A percentile compares a stretch with the other conserved stretches of the same genome.
Conservation (phyloP, 2,329 filamentous ascomycete genomes). For the Colletotrichum sp. region DNA sequence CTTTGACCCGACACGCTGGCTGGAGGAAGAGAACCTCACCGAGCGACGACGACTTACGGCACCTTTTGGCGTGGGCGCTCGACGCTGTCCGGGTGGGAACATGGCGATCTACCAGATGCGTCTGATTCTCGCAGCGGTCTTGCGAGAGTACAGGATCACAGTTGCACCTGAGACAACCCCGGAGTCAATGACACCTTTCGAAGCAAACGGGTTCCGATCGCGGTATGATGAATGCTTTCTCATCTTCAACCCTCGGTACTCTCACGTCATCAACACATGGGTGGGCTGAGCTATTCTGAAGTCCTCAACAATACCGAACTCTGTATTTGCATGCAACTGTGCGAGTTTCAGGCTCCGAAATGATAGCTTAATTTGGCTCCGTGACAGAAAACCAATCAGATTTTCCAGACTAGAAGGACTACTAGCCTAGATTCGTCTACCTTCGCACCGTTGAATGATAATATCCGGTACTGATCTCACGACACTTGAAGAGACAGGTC, state of each 20-base stretch:
- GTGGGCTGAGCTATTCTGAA: background rate
- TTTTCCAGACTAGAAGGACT: background rate
- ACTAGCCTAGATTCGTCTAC: background rate
- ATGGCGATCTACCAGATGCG: background rate
- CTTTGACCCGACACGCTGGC: background rate
- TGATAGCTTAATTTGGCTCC: background rate
- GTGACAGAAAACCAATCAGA: background rate
- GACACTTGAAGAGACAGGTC: background rate
- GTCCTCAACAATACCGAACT: background rate
- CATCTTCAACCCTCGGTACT: conserved; percentile 16
- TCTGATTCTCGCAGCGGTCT: background rate
- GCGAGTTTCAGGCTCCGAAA: background rate
- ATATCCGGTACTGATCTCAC: background rate
- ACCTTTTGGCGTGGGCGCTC: background rate
- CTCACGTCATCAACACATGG: background rate
- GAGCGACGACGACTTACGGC: background rate
- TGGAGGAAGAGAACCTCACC: background rate
- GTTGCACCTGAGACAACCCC: background rate
- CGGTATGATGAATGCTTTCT: conserved; percentile 18
- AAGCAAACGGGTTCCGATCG: conserved; percentile 23
- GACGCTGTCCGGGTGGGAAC: background rate
- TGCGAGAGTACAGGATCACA: background rate
- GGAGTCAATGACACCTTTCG: conserved; percentile 19
- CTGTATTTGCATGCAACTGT: background rate
- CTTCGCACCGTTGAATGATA: background rate